Evolutionary conservation across 768 basidiomycete genomes (phyloP).

Genomic region (Kwoniella dendrophila): DNA sequence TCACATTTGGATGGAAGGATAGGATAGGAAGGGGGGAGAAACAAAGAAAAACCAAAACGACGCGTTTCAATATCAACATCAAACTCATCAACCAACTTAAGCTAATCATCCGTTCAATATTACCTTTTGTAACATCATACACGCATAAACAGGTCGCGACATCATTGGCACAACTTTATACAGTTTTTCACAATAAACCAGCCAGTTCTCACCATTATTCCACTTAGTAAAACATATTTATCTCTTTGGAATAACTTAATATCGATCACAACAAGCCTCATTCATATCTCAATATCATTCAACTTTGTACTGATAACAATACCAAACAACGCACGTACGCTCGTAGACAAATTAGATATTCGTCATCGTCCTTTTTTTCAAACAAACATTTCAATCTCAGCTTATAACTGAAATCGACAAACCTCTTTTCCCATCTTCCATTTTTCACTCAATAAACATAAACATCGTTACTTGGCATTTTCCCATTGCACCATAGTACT

Average conservation of each 20-base stretch:
- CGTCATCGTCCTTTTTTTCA: background rate
- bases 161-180: background rate
- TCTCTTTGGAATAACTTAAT: too few species aligned
- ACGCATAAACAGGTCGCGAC: background rate
- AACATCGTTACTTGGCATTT: background rate
- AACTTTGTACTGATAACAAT: too few species aligned
- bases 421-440: background rate
- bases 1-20: background rate
- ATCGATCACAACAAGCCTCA: constrained; percentile 4
- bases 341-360: background rate
- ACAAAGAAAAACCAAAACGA: too few species aligned
- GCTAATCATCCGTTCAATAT: background rate
- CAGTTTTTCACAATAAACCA: background rate
- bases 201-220: constrained; percentile 3
- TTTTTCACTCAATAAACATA: constrained; percentile 6
- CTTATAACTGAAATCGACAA: background rate
- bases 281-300: too few species aligned
- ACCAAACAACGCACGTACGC: background rate
- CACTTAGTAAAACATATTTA: background rate
- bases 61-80: background rate
- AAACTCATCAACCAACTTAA: constrained; percentile 1
- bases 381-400: constrained; percentile 2
- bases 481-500: too few species aligned
- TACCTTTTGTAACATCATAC: background rate
- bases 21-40: background rate